phyloP scores from a whole-genome alignment of 768 basidiomycete genomes.

The Phylloporus sp. region DNA sequence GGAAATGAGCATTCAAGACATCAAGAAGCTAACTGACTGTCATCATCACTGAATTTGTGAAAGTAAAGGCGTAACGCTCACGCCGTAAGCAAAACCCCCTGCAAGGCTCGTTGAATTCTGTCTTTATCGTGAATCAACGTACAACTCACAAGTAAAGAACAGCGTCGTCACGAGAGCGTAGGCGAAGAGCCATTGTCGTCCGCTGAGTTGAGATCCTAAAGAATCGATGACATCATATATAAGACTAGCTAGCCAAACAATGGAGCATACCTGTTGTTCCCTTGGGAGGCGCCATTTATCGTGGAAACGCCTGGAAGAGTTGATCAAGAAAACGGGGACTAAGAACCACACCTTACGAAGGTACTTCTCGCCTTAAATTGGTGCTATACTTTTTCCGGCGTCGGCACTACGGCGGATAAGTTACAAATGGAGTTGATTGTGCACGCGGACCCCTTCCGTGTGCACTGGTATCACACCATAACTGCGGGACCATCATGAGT shows the following conservation, averaged over 20 bases:
- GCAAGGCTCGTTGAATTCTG: background rate
- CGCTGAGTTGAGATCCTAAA: conserved; percentile 39
- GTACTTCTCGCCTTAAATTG: conserved; percentile 11
- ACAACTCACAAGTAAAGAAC: conserved; percentile 64
- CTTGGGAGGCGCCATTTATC: conserved; percentile 34
- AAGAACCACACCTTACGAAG: conserved; percentile 2
- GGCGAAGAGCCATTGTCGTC: conserved; percentile 49
- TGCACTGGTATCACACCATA: background rate
- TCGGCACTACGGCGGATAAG: conserved; percentile 4
- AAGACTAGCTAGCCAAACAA: background rate
- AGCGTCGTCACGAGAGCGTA: conserved; percentile 70
- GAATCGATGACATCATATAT: background rate
- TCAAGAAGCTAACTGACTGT: conserved; percentile 51
- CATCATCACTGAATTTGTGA: conserved; percentile 11
- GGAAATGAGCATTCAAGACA: conserved; percentile 71
- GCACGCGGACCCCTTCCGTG: background rate
- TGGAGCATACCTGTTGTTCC: conserved; percentile 40
- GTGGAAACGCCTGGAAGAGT: background rate
- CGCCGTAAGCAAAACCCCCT: conserved; percentile 70
- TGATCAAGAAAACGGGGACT: conserved; percentile 1
- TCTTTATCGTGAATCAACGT: background rate
- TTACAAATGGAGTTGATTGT: background rate
- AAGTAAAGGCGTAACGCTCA: conserved; percentile 27
- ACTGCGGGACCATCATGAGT: background rate
- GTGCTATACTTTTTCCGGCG: background rate